Percentiles rank a stretch among this genome's conserved stretches.
Evolutionary conservation across 495 filamentous ascomycete genomes (phyloP).

Genomic region (Penicillium antarcticum): DNA sequence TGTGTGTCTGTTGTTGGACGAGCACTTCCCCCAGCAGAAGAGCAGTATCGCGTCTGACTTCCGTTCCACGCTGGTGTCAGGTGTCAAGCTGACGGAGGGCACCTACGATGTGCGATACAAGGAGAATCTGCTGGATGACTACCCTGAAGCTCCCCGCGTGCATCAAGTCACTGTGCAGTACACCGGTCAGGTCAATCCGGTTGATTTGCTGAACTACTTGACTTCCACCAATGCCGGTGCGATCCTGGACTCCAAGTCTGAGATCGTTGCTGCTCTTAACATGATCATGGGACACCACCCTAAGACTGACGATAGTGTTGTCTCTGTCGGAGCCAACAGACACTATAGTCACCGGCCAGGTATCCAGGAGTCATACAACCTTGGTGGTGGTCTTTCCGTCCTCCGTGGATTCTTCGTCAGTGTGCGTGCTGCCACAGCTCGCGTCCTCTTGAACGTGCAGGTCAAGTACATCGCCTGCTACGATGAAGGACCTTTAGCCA

Average conservation of each 20-base stretch:
- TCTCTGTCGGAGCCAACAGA: constrained; percentile 37
- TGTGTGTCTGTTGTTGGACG: constrained; percentile 47
- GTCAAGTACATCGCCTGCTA: constrained; percentile 45
- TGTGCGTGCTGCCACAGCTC: constrained; percentile 60
- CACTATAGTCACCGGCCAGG: constrained; percentile 30
- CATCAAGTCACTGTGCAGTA: constrained; percentile 44
- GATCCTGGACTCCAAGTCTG: constrained; percentile 36
- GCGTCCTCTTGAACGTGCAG: constrained; percentile 60
- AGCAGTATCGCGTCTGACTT: constrained; percentile 55
- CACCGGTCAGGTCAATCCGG: constrained; percentile 44
- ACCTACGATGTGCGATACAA: constrained; percentile 39
- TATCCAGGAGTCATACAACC: constrained; percentile 26
- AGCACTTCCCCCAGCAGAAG: constrained; percentile 25
- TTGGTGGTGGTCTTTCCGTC: constrained; percentile 43
- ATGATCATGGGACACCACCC: constrained; percentile 45
- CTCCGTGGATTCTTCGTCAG: constrained; percentile 67
- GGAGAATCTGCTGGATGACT: constrained; percentile 39
- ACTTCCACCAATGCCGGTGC: constrained; percentile 43
- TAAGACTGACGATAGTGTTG: constrained; percentile 29
- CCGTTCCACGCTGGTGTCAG: constrained; percentile 48
- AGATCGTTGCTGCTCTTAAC: constrained; percentile 51
- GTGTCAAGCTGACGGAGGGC: constrained; percentile 27
- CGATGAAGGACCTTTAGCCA: constrained; percentile 27
- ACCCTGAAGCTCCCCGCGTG: constrained; percentile 32
- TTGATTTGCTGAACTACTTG: constrained; percentile 51